Base-by-base conservation (phyloP, 805 yeast species). In the Candida railenensis region DNA sequence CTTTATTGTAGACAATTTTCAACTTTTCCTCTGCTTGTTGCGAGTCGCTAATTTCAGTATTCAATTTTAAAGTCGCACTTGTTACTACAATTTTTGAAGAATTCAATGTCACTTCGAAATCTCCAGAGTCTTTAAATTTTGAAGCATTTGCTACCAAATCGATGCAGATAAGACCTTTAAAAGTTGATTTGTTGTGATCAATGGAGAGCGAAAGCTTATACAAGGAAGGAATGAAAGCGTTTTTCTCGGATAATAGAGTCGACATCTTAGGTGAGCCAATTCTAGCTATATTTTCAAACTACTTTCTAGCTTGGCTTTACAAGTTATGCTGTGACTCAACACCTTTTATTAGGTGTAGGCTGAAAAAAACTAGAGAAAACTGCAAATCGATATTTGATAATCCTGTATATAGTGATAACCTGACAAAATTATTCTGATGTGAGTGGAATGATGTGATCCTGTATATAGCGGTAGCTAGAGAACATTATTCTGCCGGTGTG, bases 171-270 rank as follows among this genome's bases (percentile, higher is more conserved):
- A 51, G 37, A 28, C 83, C 83, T 14, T 57, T 63, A 58, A 80
- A 80, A 54, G 76, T 78, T 8, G 78, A 67, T 59, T 74, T 76
- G 15, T 53, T 46, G 45, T 74, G 81, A 57, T 69, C 71, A 34
- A 80, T 53, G 3, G 55, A 56, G 28, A 79, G 50, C 5, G 46
- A 45, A 32, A 80, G 56, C 16, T 58, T 64, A 53, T 80, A 81
- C 12, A 56, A 49, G 4, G 49, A 37, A 4, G 82, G 82, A 4
- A 69, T 44, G 42, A 53, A 65, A 34, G 45, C 49, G 52, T 74
- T 74, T 22, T 59, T 41, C 45, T 71, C 57, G n/a, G 44, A 30
- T 14, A 41, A 22, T 5, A 9, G 32, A 7, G 7, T 8, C 37
- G 16, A 16, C 37, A 34, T 16, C 37, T 15, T 34, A 5, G 15